Base-by-base conservation (phyloP, 805 yeast genomes). In the Spathaspora passalidarum region DNA sequence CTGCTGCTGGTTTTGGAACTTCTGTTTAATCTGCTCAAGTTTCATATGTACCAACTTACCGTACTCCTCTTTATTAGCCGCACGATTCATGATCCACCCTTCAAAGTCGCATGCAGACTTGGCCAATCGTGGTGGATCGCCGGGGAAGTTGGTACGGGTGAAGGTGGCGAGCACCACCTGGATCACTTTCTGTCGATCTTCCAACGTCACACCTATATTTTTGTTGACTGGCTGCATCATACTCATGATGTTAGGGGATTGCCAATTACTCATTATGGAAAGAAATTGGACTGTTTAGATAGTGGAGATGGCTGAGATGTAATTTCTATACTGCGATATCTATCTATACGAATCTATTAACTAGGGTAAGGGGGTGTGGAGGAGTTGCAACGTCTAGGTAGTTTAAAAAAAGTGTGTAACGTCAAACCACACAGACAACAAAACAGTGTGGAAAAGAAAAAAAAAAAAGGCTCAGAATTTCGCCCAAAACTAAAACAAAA, bases 71-170 rank as follows among this genome's bases (percentile, higher is more conserved):
- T 80, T 79, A 17, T 79, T 69, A 8, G 73, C 72, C 10, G 88
- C 73, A 46, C 80, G 80, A 46, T 75, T 72, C 59, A 75, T 85
- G 19, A 88, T 78, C 53, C 74, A 80, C 48, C 81, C 78, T 59
- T 86, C 94, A 53, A 82, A 84, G 56, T 84, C 88, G 54, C 81
- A 84, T 3, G 90, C 89, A 54, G 81, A 62, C 25, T 57, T 50
- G 14, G 63, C 59, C 16, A 72, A 73, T 43, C 66, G 65, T 40
- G 63, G 66, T 17, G 63, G 62, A 47, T 68, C 68, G 32, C 32
- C 32, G 14, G 36, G 40, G 45, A 59, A 67, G 45, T 53, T 60
- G 32, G 61, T 49, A 22, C 54, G 61, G 48, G 63, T 63, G 42
- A 72, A 59, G 2, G 73, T 62, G 35, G 60, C 59, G 38, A 68